phyloP scores from a whole-genome alignment of 192 early-diverging fungal genomes.

The Chytriomyces sp. region DNA sequence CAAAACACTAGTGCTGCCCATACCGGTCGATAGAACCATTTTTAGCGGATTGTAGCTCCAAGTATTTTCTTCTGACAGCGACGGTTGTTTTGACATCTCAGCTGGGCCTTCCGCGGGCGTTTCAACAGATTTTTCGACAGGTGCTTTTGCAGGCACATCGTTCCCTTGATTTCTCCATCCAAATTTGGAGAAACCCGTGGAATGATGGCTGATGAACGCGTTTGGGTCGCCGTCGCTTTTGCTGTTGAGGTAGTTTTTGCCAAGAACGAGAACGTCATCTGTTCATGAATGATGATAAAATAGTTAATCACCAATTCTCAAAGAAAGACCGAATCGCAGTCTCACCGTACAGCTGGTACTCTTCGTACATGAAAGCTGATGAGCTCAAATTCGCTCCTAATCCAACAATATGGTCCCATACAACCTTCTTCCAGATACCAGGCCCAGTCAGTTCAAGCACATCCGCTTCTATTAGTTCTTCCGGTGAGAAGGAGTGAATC shows the following conservation, averaged over 20 bases:
- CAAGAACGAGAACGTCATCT: slow-evolving; percentile 29
- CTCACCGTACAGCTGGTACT: slow-evolving; percentile 23
- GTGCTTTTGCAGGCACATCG: not conserved
- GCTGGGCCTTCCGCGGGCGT: not conserved
- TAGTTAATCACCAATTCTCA: not conserved
- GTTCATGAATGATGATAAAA: not conserved
- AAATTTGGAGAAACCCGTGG: slow-evolving; percentile 26
- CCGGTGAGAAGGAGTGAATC: slow-evolving; percentile 23
- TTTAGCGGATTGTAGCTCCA: not conserved
- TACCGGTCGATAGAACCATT: not conserved
- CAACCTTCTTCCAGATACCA: slow-evolving; percentile 29
- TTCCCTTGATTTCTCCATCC: slow-evolving; percentile 15
- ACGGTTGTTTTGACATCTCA: not conserved
- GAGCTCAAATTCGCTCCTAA: slow-evolving; percentile 22
- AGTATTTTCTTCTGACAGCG: not conserved
- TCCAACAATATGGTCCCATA: slow-evolving; percentile 5
- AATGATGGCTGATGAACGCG: slow-evolving; percentile 24
- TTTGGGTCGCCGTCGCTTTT: slow-evolving; percentile 19
- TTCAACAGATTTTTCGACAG: not conserved
- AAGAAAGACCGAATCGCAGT: not conserved
- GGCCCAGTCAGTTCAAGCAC: slow-evolving; percentile 35
- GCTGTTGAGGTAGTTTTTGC: slow-evolving; percentile 28
- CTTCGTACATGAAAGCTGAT: slow-evolving; percentile 18
- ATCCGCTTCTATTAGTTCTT: slow-evolving; percentile 23
- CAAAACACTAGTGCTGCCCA: not conserved